Conservation (phyloP, 176 grass and related monocot species). For the Triticum monococcum region DNA sequence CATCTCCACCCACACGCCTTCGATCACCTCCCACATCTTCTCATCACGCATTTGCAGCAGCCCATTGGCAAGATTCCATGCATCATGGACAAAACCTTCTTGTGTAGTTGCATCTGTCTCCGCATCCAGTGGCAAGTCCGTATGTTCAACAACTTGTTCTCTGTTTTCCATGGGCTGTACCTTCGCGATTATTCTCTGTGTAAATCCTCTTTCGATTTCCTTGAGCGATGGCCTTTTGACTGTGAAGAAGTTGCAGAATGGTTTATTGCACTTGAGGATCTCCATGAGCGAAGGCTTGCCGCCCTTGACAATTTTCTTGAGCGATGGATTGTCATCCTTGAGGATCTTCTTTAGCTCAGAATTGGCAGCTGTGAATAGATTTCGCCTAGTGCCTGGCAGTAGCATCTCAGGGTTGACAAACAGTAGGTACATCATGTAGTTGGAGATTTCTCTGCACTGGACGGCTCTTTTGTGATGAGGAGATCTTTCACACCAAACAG, state of each 20-base stretch:
- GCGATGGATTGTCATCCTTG: neutral
- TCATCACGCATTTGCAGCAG: neutral
- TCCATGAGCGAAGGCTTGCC: neutral
- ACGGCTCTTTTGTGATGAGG: neutral
- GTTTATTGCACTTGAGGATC: neutral
- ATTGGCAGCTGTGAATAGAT: neutral
- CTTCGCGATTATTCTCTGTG: neutral
- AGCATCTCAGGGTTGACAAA: constrained; percentile 5
- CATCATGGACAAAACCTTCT: neutral
- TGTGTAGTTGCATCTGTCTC: neutral
- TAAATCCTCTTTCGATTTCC: neutral
- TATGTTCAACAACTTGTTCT: neutral
- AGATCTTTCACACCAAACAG: too few species aligned
- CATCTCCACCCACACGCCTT: constrained; percentile 24
- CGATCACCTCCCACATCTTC: neutral
- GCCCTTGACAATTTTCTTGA: neutral
- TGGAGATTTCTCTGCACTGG: neutral
- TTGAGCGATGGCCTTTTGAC: neutral
- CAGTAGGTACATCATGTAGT: constrained; percentile 17
- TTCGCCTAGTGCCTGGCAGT: neutral
- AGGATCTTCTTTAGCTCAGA: neutral
- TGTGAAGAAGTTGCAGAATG: neutral
- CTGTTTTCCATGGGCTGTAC: neutral
- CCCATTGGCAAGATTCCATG: neutral
- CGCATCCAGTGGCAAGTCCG: neutral